A percentile compares a stretch with the other conserved stretches of the same genome.
phyloP scores from a whole-genome alignment of 768 basidiomycete species.

The Gloeopeniophorella convolvens region DNA sequence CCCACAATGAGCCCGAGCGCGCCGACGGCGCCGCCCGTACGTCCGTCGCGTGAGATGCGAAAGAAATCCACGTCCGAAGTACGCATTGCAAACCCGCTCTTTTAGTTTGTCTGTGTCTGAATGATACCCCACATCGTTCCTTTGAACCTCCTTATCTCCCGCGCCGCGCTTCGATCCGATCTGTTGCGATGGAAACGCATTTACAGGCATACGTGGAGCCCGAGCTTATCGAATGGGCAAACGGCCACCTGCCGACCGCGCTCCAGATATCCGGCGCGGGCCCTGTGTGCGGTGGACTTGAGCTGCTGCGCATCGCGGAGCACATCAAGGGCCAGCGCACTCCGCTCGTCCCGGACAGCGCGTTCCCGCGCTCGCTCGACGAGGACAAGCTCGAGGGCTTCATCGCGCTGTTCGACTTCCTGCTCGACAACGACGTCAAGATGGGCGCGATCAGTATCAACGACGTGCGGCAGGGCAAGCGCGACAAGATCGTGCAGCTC shows the following conservation, averaged over 20 bases:
- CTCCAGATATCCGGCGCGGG: constrained; percentile 47
- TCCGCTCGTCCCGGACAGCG: constrained; percentile 71
- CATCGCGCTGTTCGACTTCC: constrained; percentile 85
- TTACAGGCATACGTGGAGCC: constrained; percentile 33
- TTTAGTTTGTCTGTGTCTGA: not conserved
- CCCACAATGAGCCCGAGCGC: constrained; percentile 20
- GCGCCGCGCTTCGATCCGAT: not conserved
- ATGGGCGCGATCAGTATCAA: constrained; percentile 93
- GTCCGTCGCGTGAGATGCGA: constrained; percentile 63
- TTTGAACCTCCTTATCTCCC: constrained; percentile 1
- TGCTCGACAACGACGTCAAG: constrained; percentile 87
- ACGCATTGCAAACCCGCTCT: not conserved
- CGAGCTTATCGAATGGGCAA: constrained; percentile 82
- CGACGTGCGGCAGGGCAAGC: constrained; percentile 78
- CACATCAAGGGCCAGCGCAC: constrained; percentile 60
- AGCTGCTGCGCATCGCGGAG: constrained; percentile 81
- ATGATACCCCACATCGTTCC: constrained; percentile 10
- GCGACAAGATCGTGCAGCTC: constrained; percentile 75
- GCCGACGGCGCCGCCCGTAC: constrained; percentile 44
- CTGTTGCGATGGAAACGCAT: constrained; percentile 6
- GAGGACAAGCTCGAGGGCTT: constrained; percentile 85
- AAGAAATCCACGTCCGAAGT: constrained; percentile 29
- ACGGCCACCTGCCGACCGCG: constrained; percentile 64
- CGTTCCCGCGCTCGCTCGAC: constrained; percentile 59
- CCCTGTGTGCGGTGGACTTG: constrained; percentile 59